These are phyloP conservation scores for Tillandsia leiboldiana DNA, from an alignment of 176 grass and related monocot genomes.

Conservation along the genomic window DNA sequence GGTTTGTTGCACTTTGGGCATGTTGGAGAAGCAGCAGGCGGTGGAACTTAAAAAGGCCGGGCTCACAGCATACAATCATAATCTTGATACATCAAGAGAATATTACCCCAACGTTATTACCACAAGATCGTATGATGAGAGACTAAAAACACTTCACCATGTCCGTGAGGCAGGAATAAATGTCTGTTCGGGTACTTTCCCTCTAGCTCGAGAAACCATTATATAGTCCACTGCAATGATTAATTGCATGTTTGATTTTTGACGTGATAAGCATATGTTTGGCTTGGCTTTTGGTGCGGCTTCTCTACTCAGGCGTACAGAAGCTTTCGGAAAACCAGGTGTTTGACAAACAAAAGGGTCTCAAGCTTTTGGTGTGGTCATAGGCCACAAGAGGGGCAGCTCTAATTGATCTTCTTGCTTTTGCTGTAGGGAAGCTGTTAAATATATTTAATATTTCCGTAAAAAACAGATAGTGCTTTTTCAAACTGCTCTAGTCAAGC, in stretches of 20 bases:
- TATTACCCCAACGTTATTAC: slow-evolving; percentile 98
- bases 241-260: not conserved
- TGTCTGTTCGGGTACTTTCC: slow-evolving; percentile 66
- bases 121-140: slow-evolving; percentile 92
- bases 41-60: slow-evolving; percentile 91
- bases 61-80: slow-evolving; percentile 99
- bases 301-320: no score
- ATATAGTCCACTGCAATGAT: not conserved
- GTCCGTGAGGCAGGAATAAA: slow-evolving; percentile 93
- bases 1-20: slow-evolving; percentile 96
- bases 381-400: no score
- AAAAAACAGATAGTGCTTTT: no score
- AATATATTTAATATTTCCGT: no score
- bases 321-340: no score
- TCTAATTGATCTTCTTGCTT: no score
- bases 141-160: slow-evolving; percentile 75
- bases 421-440: no score
- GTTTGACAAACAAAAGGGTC: no score
- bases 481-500: no score
- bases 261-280: not conserved
- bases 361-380: no score
- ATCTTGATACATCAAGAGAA: slow-evolving; percentile 98
- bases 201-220: not conserved
- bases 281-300: no score
- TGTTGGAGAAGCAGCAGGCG: slow-evolving; percentile 97